phyloP scores from a whole-genome alignment of 495 filamentous ascomycete species.

The Astrothelium subdiscretum region DNA sequence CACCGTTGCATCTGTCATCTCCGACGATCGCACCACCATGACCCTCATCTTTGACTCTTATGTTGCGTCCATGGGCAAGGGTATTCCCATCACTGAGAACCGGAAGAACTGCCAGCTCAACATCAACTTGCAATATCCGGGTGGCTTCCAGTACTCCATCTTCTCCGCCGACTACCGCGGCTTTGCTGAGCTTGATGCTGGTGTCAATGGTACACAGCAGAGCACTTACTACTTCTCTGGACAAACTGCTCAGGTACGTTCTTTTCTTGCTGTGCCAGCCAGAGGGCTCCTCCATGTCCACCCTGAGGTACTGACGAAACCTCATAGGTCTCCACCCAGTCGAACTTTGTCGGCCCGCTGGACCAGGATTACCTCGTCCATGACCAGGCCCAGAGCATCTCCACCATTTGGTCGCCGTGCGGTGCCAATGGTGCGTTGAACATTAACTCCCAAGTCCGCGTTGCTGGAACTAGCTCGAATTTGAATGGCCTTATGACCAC shows the following conservation, averaged over 20 bases:
- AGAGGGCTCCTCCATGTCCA: not conserved
- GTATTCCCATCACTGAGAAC: conserved; percentile 27
- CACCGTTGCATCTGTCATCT: conserved; percentile 37
- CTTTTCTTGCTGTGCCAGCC: not conserved
- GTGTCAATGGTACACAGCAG: conserved; percentile 36
- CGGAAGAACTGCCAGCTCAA: conserved; percentile 44
- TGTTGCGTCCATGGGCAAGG: conserved; percentile 34
- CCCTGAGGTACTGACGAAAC: not conserved
- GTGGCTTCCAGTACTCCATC: conserved; percentile 41
- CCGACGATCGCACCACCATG: conserved; percentile 38
- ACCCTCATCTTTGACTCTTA: conserved; percentile 38
- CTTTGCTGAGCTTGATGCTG: conserved; percentile 32
- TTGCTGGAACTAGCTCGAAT: conserved; percentile 12
- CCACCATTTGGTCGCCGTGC: conserved; percentile 27
- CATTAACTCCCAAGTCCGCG: conserved; percentile 26
- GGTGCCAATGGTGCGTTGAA: conserved; percentile 26
- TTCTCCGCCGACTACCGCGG: conserved; percentile 41
- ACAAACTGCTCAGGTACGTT: conserved; percentile 21
- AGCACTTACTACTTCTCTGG: conserved; percentile 44
- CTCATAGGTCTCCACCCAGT: conserved; percentile 15
- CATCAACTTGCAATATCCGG: conserved; percentile 38
- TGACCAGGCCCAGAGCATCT: conserved; percentile 19
- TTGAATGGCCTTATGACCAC: conserved; percentile 28
- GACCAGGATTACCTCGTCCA: conserved; percentile 22
- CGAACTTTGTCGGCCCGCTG: conserved; percentile 21